Evolutionary conservation across 2,329 filamentous ascomycete genomes (phyloP), one percentile per base, ranked within the genome.

Genomic region (Alternaria conjuncta): DNA sequence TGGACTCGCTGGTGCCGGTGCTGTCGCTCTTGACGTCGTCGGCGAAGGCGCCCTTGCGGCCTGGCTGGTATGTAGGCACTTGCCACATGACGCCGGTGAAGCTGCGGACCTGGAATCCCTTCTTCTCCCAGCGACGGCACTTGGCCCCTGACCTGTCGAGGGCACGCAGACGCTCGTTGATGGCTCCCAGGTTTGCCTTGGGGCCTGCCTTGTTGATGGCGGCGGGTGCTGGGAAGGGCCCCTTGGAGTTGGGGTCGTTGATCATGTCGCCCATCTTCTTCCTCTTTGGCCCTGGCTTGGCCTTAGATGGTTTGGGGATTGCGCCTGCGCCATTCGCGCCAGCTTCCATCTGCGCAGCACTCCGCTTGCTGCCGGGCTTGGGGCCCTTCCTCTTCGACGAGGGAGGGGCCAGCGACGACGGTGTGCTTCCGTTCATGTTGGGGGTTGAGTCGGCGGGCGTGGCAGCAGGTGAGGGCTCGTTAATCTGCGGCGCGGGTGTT

Each of bases 211-310:
- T 97, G 82, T 95, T 92, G 55, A 86, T 84, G 47, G 84, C 81
- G 21, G 79, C 76, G n/a, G 76, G 72, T 65, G 78, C 76, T 63
- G 77, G 72, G 51, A 84, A 81, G 72, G 85, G 71, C 13, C 70
- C 72, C 60, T 80, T 81, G 59, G 65, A 72, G 68, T 77, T 76
- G 23, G 78, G 75, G 65, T 81, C 76, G 71, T 83, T 82, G 75
- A 83, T 84, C 63, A 76, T 74, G 71, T 87, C 85, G 71, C 90
- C 88, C 95, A 97, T 83, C 86, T 92, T 90, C 69, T 92, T 90
- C 84, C 96, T 97, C 88, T 97, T 98, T 0, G 95, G 95, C 7
- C 95, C 95, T 7, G 96, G 95, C 84, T 97, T 96, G 77, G 92
- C 92, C 78, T 92, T 86, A 58, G 90, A 85, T 80, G 55, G 54